Percentiles rank a stretch among this genome's conserved stretches.
These are phyloP conservation scores for Tylopilus subfusipes DNA, from an alignment of 768 basidiomycete species.

Conservation along the genomic window DNA sequence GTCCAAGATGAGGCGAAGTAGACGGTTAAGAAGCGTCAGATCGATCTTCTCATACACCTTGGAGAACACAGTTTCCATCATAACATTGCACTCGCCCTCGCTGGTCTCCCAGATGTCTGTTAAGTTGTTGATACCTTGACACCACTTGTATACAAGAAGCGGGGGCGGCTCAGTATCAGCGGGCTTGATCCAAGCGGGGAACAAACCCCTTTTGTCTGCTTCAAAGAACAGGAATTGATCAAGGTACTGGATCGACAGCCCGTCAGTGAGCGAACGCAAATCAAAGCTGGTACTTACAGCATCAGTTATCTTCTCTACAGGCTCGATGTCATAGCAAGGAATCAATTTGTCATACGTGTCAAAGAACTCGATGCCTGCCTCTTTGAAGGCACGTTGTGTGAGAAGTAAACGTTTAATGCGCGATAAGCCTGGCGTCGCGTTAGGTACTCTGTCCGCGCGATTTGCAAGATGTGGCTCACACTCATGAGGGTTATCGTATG, in stretches of 20 bases:
- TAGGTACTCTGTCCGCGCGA: not conserved
- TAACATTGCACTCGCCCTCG: slow-evolving; percentile 95
- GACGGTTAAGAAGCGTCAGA: slow-evolving; percentile 89
- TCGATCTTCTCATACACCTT: slow-evolving; percentile 99
- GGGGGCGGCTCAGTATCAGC: slow-evolving; percentile 97
- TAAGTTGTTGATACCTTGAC: slow-evolving; percentile 98
- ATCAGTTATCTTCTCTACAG: slow-evolving; percentile 99
- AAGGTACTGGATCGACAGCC: slow-evolving; percentile 56
- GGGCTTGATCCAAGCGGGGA: slow-evolving; percentile 99
- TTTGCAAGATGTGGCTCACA: slow-evolving; percentile 43
- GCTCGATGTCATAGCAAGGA: slow-evolving; percentile 98
- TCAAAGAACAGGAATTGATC: slow-evolving; percentile 99
- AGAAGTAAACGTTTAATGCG: slow-evolving; percentile 96
- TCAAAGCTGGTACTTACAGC: slow-evolving; percentile 52
- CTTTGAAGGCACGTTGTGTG: slow-evolving; percentile 98
- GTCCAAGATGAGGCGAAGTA: slow-evolving; percentile 93
- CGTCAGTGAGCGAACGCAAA: slow-evolving; percentile 6
- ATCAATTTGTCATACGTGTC: slow-evolving; percentile 98
- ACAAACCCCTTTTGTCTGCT: slow-evolving; percentile 95
- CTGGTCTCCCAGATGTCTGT: slow-evolving; percentile 98
- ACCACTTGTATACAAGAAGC: slow-evolving; percentile 98
- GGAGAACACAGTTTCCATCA: slow-evolving; percentile 98
- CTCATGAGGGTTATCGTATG: slow-evolving; percentile 99
- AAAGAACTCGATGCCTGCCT: slow-evolving; percentile 94
- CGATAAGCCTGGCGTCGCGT: slow-evolving; percentile 58